phyloP scores from a whole-genome alignment of 2,329 filamentous ascomycete species.

The Colletotrichum tabaci region DNA sequence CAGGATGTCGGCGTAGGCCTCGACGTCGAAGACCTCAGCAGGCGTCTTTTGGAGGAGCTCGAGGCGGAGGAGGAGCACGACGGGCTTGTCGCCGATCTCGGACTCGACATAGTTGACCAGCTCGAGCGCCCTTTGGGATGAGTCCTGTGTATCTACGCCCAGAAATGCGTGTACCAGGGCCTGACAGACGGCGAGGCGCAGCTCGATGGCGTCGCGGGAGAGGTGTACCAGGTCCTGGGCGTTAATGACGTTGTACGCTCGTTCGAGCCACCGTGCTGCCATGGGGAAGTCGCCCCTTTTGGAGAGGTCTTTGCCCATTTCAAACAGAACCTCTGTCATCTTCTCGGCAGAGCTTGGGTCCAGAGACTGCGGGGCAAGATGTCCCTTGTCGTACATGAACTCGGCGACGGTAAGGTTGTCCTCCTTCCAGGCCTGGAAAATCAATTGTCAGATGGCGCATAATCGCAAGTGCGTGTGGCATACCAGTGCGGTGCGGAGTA shows the following conservation, averaged over 20 bases:
- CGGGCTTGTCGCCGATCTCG: constrained; percentile 74
- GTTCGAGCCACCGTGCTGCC: constrained; percentile 81
- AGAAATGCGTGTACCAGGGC: constrained; percentile 71
- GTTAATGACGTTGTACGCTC: constrained; percentile 74
- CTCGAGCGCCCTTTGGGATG: constrained; percentile 66
- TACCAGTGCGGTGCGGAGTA: constrained; percentile 78
- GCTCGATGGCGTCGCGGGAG: constrained; percentile 72
- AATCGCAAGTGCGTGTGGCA: constrained; percentile 43
- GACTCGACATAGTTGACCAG: constrained; percentile 74
- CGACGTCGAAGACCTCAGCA: constrained; percentile 62
- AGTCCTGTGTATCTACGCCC: constrained; percentile 59
- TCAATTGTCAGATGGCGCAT: background rate
- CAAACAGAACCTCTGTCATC: constrained; percentile 78
- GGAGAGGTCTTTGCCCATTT: constrained; percentile 77
- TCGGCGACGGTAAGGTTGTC: constrained; percentile 82
- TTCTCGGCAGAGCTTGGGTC: constrained; percentile 70
- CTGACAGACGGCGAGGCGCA: constrained; percentile 78
- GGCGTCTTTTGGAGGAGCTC: constrained; percentile 71
- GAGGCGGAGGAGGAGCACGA: constrained; percentile 78
- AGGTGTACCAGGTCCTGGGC: constrained; percentile 68
- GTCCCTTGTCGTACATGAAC: constrained; percentile 78
- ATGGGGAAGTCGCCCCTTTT: constrained; percentile 65
- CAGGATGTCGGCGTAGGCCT: constrained; percentile 68
- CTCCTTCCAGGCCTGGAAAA: constrained; percentile 79
- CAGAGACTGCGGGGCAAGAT: constrained; percentile 55